A percentile compares a stretch with the other conserved stretches of the same genome.
phyloP scores from a whole-genome alignment of 257 asterid genomes.

The Solanum arcanum region DNA sequence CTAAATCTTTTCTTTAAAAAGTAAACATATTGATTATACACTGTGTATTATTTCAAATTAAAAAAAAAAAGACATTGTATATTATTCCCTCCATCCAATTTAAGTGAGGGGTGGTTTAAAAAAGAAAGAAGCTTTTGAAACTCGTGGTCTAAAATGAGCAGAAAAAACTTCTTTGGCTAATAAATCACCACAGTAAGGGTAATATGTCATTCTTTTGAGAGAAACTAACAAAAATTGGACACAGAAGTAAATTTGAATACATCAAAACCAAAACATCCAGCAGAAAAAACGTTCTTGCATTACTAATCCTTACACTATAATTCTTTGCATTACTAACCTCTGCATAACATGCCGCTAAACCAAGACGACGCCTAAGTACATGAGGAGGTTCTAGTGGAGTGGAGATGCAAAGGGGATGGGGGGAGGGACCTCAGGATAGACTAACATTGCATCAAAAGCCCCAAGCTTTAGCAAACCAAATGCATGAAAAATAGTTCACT shows the following conservation, averaged over 20 bases:
- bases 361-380: background rate
- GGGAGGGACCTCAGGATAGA: background rate
- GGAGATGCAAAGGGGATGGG: background rate
- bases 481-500: background rate
- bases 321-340: background rate
- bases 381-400: background rate
- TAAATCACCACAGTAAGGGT: background rate
- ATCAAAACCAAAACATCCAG: background rate
- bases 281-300: background rate
- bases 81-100: background rate
- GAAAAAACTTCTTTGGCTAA: background rate
- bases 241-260: background rate
- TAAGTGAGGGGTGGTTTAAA: background rate
- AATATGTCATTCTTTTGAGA: background rate
- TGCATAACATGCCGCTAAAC: background rate
- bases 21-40: background rate
- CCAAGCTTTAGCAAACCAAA: background rate
- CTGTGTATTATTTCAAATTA: background rate
- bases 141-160: background rate
- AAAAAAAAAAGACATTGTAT: background rate
- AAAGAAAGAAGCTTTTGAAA: background rate
- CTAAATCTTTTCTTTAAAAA: background rate
- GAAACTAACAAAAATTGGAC: background rate
- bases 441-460: background rate
- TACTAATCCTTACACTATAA: background rate